Base-by-base conservation (phyloP, 352 stramenopile genomes). In the Achlya hypogyna region DNA sequence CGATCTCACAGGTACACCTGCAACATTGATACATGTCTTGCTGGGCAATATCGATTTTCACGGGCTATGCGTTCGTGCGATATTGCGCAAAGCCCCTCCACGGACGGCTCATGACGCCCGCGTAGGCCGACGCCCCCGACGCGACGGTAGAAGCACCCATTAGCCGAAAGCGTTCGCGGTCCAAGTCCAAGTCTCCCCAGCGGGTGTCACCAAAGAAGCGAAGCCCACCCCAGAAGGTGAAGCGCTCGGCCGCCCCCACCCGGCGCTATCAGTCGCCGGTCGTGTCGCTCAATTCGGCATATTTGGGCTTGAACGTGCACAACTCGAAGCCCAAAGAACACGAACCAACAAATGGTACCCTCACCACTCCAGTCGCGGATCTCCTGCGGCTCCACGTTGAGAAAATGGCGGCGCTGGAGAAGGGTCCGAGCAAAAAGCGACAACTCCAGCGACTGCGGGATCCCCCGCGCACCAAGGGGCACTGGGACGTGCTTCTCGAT, bases 401-500 rank as follows among this genome's bases (percentile, higher is more conserved):
- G 25, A 67, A 67, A n/a, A 32, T 31, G 6, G 16, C 47, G 22
- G 40, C 56, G 35, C 35, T 67, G 10, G 27, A 67, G 29, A 67
- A 67, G 29, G 31, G 9, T 12, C 45, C 60, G 35, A 67, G 60
- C 32, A 67, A 67, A 5, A 93, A 93, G 68, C 76, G 84, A 1
- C 84, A 93, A 53, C 65, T 95, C 40, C 84, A 82, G 6, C 75
- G 82, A 29, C 47, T 91, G 18, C 59, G 73, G 18, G 83, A 76
- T 10, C 84, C 86, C 23, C 34, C 54, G 20, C 82, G 83, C 16
- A 58, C 66, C 4, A 86, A 88, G 49, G 80, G 82, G 31, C 91
- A 98, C 49, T 98, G 93, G 93, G 96, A 99, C 69, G 87, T 79
- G 49, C 49, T 98, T 5, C 72, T 99, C 8, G 86, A 98, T 35